Base-by-base conservation (phyloP, 2,329 filamentous ascomycete genomes). In the Aureobasidium sp. region DNA sequence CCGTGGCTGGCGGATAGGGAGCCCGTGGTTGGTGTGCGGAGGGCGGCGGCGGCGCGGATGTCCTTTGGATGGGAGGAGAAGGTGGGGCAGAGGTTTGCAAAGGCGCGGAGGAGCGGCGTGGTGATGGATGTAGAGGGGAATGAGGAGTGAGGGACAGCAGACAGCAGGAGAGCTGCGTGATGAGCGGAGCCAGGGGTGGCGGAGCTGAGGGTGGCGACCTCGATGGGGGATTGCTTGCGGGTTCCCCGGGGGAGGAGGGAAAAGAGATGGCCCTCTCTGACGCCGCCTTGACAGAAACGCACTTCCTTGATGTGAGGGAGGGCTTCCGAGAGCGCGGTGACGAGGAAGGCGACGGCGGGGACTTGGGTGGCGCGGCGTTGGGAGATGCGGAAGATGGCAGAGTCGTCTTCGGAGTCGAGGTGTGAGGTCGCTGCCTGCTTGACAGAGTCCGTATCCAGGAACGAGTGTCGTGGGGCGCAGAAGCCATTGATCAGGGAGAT, bases 221-320 rank as follows among this genome's bases (percentile, higher is more conserved):
- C 74, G 0, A 95, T 75, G 0, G 91, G 90, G 66, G 87, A 79
- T 65, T 83, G 79, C 53, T 84, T 81, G 59, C 88, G 83, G 17
- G 87, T 72, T 0, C 78, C 70, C 0, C 72, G 65, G 0, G 84
- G 78, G 11, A 96, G 79, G 63, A 80, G 85, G 73, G 88, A 84
- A 74, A 90, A 90, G 40, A 96, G 75, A 45, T 85, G 85, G 0
- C 92, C 92, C 73, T 96, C 91, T 42, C 91, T 80, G 63, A 96
- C 92, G 8, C 91, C 92, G 21, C 92, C 90, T 66, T 90, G 87
- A 69, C 90, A 95, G 73, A 96, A 96, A 0, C 86, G 87, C 2
- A 92, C 88, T 25, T 82, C 80, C 45, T 84, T 83, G 65, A 95
- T 86, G 45, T 79, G 79, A 4, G 88, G 88, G 2, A 95, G 79